Base-by-base conservation (phyloP, 2,329 filamentous ascomycete species). In the Xylariaceae sp. region DNA sequence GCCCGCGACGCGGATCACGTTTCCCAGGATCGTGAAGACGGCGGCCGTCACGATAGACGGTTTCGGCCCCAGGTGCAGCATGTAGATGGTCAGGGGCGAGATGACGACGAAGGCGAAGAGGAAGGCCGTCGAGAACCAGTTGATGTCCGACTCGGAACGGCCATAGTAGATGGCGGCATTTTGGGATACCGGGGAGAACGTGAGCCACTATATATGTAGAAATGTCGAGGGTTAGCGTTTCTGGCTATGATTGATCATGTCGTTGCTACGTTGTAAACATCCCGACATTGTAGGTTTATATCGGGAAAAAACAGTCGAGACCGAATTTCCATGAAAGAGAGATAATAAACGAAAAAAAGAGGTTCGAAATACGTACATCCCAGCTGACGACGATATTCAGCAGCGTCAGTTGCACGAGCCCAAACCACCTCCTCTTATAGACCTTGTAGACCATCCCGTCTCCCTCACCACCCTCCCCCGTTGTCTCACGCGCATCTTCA, bases 371-470 rank as follows among this genome's bases (percentile, higher is more conserved):
- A 87, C 91, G 81, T 82, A 95, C 91, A 84, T 96, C 92, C 94
- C 94, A 98, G 69, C 91, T 96, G 37, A 96, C 89, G 59, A 98
- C 86, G 53, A 97, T 88, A 72, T 98, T 99, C 75, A 98, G 79
- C 68, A 98, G 75, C 6, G 92, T 89, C 70, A 98, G 76, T 74
- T 96, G 91, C 19, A 84, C 76, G 48, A 99, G 79, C 1, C 95
- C 95, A 72, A 96, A 90, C 87, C 92, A 99, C 40, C 95, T 84
- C 69, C 92, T 84, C 76, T 90, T 94, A 73, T 98, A 98, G 29
- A 70, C 66, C 55, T 65, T 67, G 29, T 73, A 73, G 21, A 54
- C 57, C 26, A 61, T 49, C 12, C 50, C 60, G 17, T 36, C 57
- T 14, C 53, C 59, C 16, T 61, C 61, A 41, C 57, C 48, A 31